These are phyloP conservation scores for Fomitiporia mediterranea DNA, from an alignment of 1,284 basidiomycete genomes.

Conservation along the genomic window DNA sequence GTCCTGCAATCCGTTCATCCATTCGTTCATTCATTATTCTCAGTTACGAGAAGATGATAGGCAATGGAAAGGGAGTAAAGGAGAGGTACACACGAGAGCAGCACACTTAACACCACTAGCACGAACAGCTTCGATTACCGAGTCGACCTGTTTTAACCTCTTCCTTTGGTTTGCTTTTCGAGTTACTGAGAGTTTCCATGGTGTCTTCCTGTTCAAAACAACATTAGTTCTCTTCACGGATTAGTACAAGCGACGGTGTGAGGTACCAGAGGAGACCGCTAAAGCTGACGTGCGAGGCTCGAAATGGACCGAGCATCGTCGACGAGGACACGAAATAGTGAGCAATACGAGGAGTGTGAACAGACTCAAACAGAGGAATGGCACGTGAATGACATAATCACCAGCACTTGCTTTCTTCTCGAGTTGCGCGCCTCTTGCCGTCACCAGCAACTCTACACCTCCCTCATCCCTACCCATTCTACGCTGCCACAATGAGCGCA, in stretches of 20 bases:
- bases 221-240: neutral
- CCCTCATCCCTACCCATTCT: neutral
- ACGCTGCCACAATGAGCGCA: constrained; percentile 24
- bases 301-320: constrained; percentile 73
- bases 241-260: neutral
- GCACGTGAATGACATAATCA: neutral
- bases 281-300: constrained; percentile 58
- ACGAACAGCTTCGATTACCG: constrained; percentile 85
- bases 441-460: neutral
- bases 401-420: neutral
- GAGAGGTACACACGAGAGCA: constrained; percentile 55
- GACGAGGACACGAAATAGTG: neutral
- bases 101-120: constrained; percentile 75
- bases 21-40: constrained; percentile 6
- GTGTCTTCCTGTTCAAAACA: constrained; percentile 78
- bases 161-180: constrained; percentile 89
- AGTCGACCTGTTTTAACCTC: constrained; percentile 88
- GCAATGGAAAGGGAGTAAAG: too few species aligned
- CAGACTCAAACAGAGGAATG: neutral
- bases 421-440: constrained; percentile 16
- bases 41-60: neutral
- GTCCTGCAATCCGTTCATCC: constrained; percentile 35
- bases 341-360: neutral
- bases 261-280: constrained; percentile 77
- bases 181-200: constrained; percentile 87